Evolutionary conservation across 306 rosid species (phyloP), one percentile per base, ranked within the genome.

Genomic region (Trifolium repens): DNA sequence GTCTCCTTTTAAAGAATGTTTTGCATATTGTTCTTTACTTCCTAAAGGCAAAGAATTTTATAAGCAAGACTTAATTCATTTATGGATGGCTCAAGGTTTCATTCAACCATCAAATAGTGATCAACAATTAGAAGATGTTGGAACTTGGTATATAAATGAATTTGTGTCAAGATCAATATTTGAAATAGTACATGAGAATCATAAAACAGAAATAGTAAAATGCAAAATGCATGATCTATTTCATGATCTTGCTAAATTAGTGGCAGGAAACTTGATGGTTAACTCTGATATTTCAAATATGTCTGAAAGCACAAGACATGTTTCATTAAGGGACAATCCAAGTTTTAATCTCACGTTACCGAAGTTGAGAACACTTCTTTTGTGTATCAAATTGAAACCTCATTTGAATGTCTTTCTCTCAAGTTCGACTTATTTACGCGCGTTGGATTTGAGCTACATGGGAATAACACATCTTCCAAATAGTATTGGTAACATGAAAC

Each of bases 201-300:
- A 47, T 2, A 59, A 46, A 58, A 53, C 67, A 16, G 79, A 80
- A 30, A 74, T 68, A 35, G 67, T 37, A 12, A 49, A 27, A 11
- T 74, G 59, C 59, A 80, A 37, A 27, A 74, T 80, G 80, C 80
- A 80, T 27, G 80, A 69, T 68, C 72, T 80, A 7, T 52, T 75
- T 9, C 67, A 77, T 16, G 72, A 80, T 57, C 76, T 80, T 24
- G 80, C 84, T 26, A 58, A 15, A 26, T 26, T 42, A 47, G 67
- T 74, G 22, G 72, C 53, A 4, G 43, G 72, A 34, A 35, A 7
- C 17, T 39, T 37, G 9, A 39, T 58, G 50, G 49, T 35, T 44
- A 47, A 47, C 59, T 73, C 47, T 9, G 50, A 11, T 58, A 39
- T 11, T 37, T 40, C 46, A 37, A 67, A 34, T 13, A 69, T 49